Conservation (phyloP, 2,329 filamentous ascomycete species). For the Curvularia lunata region DNA sequence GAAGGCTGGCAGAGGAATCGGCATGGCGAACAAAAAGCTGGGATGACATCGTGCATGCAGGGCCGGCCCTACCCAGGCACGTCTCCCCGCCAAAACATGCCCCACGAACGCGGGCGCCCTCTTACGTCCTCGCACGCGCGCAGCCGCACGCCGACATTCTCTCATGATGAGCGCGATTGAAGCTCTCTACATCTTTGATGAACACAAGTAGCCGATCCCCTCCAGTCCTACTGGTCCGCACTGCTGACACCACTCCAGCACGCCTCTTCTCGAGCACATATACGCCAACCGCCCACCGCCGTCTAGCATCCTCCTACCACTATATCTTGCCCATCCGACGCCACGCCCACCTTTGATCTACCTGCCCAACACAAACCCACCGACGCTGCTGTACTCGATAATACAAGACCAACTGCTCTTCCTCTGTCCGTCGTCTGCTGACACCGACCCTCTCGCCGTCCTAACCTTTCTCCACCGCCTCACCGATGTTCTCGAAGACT, state of each 20-base stretch:
- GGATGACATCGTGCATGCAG: conserved; percentile 10
- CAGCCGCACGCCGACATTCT: conserved; percentile 24
- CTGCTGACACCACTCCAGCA: conserved; percentile 59
- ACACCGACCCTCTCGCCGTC: conserved; percentile 86
- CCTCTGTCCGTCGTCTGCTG: conserved; percentile 80
- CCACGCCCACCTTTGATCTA: conserved; percentile 89
- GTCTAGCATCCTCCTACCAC: conserved; percentile 76
- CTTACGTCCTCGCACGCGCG: conserved; percentile 20
- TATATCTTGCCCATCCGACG: conserved; percentile 81
- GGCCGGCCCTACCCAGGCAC: conserved; percentile 1
- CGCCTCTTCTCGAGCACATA: conserved; percentile 83
- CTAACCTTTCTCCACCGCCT: conserved; percentile 95
- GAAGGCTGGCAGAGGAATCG: neutral
- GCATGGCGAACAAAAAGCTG: neutral
- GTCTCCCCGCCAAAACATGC: conserved; percentile 31
- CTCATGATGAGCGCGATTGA: conserved; percentile 74
- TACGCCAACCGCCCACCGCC: conserved; percentile 84
- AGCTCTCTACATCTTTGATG: conserved; percentile 96
- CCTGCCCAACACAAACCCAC: conserved; percentile 78
- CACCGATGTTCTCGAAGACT: conserved; percentile 91
- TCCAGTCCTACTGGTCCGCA: neutral
- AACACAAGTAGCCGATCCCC: conserved; percentile 77
- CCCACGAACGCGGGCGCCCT: conserved; percentile 20
- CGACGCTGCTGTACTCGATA: conserved; percentile 87
- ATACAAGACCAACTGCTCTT: conserved; percentile 87